These are phyloP conservation scores for Ichthyophonus hoferi DNA, from an alignment of 208 protist species.

Conservation along the genomic window DNA sequence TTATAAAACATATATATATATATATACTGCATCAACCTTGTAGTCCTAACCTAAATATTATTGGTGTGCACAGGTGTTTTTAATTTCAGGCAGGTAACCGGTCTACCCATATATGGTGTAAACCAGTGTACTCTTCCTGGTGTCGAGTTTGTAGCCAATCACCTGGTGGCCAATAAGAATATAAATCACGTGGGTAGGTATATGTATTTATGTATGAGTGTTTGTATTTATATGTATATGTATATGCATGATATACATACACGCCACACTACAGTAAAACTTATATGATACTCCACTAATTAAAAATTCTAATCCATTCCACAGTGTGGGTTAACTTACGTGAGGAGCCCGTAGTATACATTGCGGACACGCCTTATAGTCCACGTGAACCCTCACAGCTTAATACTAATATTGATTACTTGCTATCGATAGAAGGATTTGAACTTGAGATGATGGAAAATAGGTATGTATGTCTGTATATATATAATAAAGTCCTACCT, in stretches of 20 bases:
- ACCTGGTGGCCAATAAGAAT: neutral
- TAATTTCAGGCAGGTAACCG: conserved; percentile 2
- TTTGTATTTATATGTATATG: too few species aligned
- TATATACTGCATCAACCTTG: too few species aligned
- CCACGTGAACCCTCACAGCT: conserved; percentile 25
- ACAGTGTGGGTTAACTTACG: conserved; percentile 53
- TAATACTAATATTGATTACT: conserved; percentile 31
- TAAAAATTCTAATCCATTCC: neutral
- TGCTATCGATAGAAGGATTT: conserved; percentile 40
- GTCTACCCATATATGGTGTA: conserved; percentile 27
- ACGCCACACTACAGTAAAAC: too few species aligned
- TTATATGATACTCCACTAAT: neutral
- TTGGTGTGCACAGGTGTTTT: neutral
- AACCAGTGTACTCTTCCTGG: conserved; percentile 12
- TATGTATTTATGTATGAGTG: too few species aligned
- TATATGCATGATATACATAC: neutral
- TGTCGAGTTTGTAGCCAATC: neutral
- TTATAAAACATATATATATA: neutral
- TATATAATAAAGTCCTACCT: too few species aligned
- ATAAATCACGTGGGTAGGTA: neutral
- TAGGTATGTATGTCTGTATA: too few species aligned
- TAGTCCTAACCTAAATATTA: too few species aligned
- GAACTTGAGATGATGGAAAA: conserved; percentile 53
- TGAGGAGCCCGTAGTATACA: conserved; percentile 54
- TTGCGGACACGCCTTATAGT: conserved; percentile 44